A percentile compares a stretch with the other conserved stretches of the same genome.
Evolutionary conservation across 2,329 filamentous ascomycete species (phyloP).

Genomic region (Drechslerella dactyloides): DNA sequence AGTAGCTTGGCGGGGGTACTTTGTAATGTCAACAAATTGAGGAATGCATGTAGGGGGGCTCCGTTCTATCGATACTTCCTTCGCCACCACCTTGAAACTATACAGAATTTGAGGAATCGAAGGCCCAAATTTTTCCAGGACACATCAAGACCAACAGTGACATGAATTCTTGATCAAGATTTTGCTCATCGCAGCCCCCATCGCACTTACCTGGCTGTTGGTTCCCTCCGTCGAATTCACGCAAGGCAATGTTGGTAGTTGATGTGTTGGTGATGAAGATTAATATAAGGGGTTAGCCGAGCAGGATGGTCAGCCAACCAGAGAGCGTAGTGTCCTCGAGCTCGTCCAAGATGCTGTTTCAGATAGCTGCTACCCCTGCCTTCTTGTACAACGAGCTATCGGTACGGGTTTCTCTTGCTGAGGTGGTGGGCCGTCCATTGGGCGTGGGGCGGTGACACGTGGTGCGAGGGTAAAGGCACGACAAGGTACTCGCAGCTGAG

Average conservation of each 20-base stretch:
- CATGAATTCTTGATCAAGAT: neutral
- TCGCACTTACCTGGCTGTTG: neutral
- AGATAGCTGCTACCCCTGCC: conserved; percentile 18
- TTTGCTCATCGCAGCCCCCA: neutral
- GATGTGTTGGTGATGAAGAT: conserved; percentile 1
- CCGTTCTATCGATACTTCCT: too few species aligned
- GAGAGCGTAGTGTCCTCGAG: conserved; percentile 3
- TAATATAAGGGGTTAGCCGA: conserved; percentile 42
- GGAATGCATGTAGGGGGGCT: too few species aligned
- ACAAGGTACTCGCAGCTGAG: neutral
- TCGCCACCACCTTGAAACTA: neutral
- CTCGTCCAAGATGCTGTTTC: conserved; percentile 26
- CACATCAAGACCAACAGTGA: neutral
- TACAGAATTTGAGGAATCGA: neutral
- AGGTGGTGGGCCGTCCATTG: conserved; percentile 18
- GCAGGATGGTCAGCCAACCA: conserved; percentile 8
- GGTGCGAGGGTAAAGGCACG: conserved; percentile 17
- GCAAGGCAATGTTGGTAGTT: neutral
- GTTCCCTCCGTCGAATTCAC: neutral
- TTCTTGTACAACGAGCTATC: conserved; percentile 15
- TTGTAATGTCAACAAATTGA: too few species aligned
- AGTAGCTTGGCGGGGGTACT: too few species aligned
- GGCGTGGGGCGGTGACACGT: conserved; percentile 19
- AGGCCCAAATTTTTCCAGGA: neutral
- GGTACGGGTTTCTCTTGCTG: conserved; percentile 13